These are phyloP conservation scores for Ustilago curta DNA, from an alignment of 1,284 basidiomycete genomes.

Conservation along the genomic window DNA sequence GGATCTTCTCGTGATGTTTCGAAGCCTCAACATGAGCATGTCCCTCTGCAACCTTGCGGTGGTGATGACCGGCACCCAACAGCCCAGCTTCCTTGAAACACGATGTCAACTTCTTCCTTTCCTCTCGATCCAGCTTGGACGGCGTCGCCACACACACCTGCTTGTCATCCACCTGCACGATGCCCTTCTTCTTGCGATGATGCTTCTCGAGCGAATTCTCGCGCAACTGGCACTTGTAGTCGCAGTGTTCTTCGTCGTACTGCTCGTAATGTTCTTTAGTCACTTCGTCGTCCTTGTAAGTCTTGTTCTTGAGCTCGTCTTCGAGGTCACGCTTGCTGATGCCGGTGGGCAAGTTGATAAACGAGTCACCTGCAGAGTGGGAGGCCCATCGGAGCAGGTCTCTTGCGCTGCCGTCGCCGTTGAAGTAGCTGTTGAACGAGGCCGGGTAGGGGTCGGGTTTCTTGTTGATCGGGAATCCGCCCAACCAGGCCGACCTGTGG, in stretches of 20 bases:
- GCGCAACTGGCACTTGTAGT: conserved; percentile 47
- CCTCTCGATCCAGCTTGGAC: conserved; percentile 32
- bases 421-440: conserved; percentile 61
- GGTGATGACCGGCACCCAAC: neutral
- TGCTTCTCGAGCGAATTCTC: conserved; percentile 40
- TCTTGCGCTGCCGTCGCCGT: conserved; percentile 37
- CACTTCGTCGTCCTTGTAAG: conserved; percentile 18
- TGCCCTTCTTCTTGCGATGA: conserved; percentile 29
- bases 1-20: neutral
- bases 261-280: conserved; percentile 13
- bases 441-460: conserved; percentile 61
- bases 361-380: conserved; percentile 11
- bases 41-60: neutral
- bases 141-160: conserved; percentile 37
- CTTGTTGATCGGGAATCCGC: conserved; percentile 55
- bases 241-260: conserved; percentile 51
- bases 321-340: conserved; percentile 22
- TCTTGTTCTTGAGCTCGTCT: neutral
- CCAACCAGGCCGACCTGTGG: conserved; percentile 62
- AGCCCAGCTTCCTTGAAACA: conserved; percentile 33
- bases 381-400: conserved; percentile 38
- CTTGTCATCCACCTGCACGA: conserved; percentile 35
- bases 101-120: conserved; percentile 24
- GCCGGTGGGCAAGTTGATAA: conserved; percentile 15
- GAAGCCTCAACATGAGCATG: neutral